A percentile compares a stretch with the other conserved stretches of the same genome.
These are phyloP conservation scores for Miamiensis avidus DNA, from an alignment of 169 alveolate species.

Conservation along the genomic window DNA sequence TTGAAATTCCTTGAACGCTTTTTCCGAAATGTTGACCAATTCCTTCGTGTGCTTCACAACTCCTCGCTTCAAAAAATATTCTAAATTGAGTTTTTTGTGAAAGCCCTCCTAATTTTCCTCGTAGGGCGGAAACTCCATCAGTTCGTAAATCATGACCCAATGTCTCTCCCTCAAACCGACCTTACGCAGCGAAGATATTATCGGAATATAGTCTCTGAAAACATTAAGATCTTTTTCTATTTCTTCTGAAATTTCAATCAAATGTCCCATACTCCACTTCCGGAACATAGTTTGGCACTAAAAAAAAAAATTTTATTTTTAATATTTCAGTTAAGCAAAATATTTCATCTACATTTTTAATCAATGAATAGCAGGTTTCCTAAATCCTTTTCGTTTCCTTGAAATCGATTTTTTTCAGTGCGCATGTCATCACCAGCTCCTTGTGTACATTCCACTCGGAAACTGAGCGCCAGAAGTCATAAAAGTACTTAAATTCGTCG, in stretches of 20 bases:
- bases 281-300: neutral
- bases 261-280: neutral
- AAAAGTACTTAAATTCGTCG: neutral
- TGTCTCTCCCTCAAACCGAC: conserved; percentile 92
- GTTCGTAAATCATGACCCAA: conserved; percentile 80
- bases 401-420: too few species aligned
- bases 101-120: conserved; percentile 44
- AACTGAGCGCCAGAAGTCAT: neutral
- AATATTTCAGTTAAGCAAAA: neutral
- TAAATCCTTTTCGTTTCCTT: neutral
- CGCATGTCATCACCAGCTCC: neutral
- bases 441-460: neutral
- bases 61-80: neutral
- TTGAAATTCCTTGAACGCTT: conserved; percentile 82
- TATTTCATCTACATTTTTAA: neutral
- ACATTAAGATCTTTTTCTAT: conserved; percentile 84
- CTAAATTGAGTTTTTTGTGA: conserved; percentile 61
- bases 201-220: conserved; percentile 87
- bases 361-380: neutral
- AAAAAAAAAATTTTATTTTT: too few species aligned
- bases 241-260: conserved; percentile 60
- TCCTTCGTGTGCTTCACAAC: neutral
- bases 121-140: conserved; percentile 83
- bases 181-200: conserved; percentile 87
- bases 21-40: conserved; percentile 40